A percentile compares a stretch with the other conserved stretches of the same genome.
These are phyloP conservation scores for Leucosporidium yakuticum DNA, from an alignment of 768 basidiomycete species.

Conservation along the genomic window DNA sequence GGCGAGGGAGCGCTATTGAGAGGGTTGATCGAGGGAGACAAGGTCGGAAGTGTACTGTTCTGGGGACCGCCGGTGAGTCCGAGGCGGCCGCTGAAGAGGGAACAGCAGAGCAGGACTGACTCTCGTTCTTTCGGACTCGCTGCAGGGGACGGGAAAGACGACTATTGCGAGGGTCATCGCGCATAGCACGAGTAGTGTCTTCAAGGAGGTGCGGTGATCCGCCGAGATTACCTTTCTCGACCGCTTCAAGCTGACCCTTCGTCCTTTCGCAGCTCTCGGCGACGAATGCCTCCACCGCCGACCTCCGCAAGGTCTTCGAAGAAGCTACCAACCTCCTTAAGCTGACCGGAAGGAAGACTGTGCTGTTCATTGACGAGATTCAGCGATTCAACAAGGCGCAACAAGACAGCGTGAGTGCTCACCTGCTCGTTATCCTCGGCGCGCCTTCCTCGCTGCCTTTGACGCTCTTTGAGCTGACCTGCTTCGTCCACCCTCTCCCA, in stretches of 20 bases:
- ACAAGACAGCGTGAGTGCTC: slow-evolving; percentile 44
- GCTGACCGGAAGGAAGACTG: slow-evolving; percentile 60
- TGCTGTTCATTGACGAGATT: slow-evolving; percentile 77
- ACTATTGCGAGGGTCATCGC: slow-evolving; percentile 60
- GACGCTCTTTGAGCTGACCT: too few relatives aligned
- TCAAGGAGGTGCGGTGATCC: slow-evolving; percentile 63
- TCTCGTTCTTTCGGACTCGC: neutral
- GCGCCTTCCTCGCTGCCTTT: neutral
- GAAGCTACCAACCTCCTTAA: slow-evolving; percentile 64
- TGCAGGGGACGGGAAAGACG: slow-evolving; percentile 43
- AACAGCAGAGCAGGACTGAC: too few relatives aligned
- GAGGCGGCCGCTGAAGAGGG: neutral
- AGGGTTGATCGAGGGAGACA: slow-evolving; percentile 51
- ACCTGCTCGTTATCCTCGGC: neutral
- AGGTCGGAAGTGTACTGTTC: slow-evolving; percentile 48
- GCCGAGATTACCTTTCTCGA: neutral
- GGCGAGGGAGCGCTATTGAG: slow-evolving; percentile 56
- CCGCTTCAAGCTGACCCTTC: neutral
- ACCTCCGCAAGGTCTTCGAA: slow-evolving; percentile 67
- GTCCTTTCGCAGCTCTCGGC: slow-evolving; percentile 22
- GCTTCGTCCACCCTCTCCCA: neutral
- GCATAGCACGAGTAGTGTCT: slow-evolving; percentile 53
- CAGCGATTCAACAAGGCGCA: slow-evolving; percentile 64
- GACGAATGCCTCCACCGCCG: slow-evolving; percentile 49
- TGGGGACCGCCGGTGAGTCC: slow-evolving; percentile 41